A percentile compares a stretch with the other conserved stretches of the same genome.
These are phyloP conservation scores for Stevia rebaudiana DNA, from an alignment of 140 eudicot genomes.

Conservation along the genomic window DNA sequence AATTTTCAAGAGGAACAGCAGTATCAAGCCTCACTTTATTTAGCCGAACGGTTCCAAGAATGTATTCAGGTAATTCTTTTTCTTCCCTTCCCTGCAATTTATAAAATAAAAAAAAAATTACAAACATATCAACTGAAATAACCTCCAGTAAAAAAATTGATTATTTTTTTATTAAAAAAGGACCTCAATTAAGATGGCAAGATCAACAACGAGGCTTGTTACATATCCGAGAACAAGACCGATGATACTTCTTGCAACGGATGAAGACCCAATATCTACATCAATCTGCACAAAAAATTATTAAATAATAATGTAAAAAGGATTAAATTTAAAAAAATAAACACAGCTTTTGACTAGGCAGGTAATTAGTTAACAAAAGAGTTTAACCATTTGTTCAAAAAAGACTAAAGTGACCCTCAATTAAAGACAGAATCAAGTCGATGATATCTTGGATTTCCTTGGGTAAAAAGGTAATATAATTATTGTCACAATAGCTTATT, in stretches of 20 bases:
- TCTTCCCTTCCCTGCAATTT: constrained; percentile 69
- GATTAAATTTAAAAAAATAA: not conserved
- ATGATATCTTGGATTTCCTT: too few species aligned
- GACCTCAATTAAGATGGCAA: constrained; percentile 91
- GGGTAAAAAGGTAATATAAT: not conserved
- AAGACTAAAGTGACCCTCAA: not conserved
- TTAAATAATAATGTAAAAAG: not conserved
- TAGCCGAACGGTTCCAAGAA: constrained; percentile 83
- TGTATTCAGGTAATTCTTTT: constrained; percentile 81
- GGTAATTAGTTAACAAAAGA: not conserved
- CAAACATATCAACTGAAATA: not conserved
- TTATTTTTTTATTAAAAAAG: constrained; percentile 1
- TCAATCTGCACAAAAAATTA: constrained; percentile 60
- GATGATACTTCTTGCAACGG: constrained; percentile 89
- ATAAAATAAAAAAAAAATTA: not conserved
- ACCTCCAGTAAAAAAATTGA: not conserved
- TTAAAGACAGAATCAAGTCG: too few species aligned
- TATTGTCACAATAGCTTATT: not conserved
- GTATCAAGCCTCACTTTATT: constrained; percentile 62
- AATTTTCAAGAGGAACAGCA: constrained; percentile 55
- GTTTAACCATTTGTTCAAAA: constrained; percentile 3
- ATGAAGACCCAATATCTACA: constrained; percentile 97
- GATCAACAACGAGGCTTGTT: constrained; percentile 95
- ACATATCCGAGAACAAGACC: constrained; percentile 98
- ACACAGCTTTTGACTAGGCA: not conserved